A percentile compares a stretch with the other conserved stretches of the same genome.
Conservation (phyloP, 805 yeast species). For the Kluyveromyces aestuarii region DNA sequence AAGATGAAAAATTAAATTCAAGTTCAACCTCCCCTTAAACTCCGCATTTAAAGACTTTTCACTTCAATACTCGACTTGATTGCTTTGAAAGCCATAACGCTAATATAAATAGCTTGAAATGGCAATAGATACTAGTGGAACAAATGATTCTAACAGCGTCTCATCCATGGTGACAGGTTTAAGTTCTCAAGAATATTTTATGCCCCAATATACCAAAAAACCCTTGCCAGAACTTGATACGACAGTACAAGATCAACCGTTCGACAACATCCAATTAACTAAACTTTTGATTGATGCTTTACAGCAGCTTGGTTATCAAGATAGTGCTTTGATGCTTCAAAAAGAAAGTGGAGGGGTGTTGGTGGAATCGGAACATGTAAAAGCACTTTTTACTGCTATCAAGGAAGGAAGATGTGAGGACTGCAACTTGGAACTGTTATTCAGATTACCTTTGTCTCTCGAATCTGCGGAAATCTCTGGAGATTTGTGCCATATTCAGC, state of each 20-base stretch:
- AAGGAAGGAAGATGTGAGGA: slow-evolving; percentile 34
- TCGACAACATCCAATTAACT: slow-evolving; percentile 32
- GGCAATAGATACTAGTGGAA: slow-evolving; percentile 1
- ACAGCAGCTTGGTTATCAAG: slow-evolving; percentile 38
- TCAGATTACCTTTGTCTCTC: slow-evolving; percentile 23
- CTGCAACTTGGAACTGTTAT: slow-evolving; percentile 20
- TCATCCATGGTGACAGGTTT: not conserved
- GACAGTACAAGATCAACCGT: slow-evolving; percentile 3
- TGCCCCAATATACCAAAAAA: slow-evolving; percentile 1
- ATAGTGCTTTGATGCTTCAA: slow-evolving; percentile 33
- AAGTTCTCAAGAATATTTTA: slow-evolving; percentile 1
- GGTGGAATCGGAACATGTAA: slow-evolving; percentile 36
- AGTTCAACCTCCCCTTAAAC: not conserved
- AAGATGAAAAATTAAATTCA: no score
- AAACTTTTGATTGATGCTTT: slow-evolving; percentile 42
- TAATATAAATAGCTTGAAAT: not conserved
- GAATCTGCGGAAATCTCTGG: slow-evolving; percentile 6
- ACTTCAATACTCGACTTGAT: no score
- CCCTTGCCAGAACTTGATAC: not conserved
- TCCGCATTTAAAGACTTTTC: no score
- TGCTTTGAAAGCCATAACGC: no score
- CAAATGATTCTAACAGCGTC: not conserved
- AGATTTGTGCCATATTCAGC: not conserved
- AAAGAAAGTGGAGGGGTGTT: slow-evolving; percentile 33
- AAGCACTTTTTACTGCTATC: slow-evolving; percentile 31